phyloP scores from a whole-genome alignment of 2,329 filamentous ascomycete genomes.

The Byssoonygena ceratinophila region DNA sequence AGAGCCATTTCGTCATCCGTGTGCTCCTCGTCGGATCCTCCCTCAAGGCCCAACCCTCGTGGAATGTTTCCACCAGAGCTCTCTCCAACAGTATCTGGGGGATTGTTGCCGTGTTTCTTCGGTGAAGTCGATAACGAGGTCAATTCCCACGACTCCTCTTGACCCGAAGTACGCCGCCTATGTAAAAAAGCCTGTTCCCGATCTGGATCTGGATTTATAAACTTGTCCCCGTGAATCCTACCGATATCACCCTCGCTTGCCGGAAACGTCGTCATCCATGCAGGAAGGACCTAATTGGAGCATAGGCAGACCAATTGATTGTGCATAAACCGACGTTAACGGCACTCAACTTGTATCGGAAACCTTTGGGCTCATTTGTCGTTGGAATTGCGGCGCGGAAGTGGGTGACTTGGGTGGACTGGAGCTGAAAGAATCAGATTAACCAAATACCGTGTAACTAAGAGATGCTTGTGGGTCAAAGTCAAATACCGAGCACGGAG shows the following conservation, averaged over 20 bases:
- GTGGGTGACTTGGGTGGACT: no score
- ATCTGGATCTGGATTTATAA: background rate
- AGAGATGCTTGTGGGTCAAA: no score
- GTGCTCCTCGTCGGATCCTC: conserved; percentile 28
- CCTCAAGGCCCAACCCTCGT: background rate
- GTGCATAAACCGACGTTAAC: background rate
- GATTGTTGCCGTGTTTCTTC: background rate
- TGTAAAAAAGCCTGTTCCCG: background rate
- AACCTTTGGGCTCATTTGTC: background rate
- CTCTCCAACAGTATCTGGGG: background rate
- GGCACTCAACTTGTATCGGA: conserved; percentile 1
- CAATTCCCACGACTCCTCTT: background rate
- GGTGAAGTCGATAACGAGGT: background rate
- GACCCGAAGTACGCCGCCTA: background rate
- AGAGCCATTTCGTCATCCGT: conserved; percentile 38
- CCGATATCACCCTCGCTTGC: background rate
- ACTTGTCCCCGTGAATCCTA: conserved; percentile 4
- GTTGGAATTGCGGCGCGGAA: no score
- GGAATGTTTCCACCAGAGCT: background rate
- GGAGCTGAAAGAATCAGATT: no score
- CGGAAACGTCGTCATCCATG: conserved; percentile 7
- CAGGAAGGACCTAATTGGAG: background rate
- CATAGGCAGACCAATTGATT: background rate
- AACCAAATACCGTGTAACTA: no score
- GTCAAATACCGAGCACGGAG: no score